Evolutionary conservation across 2,329 filamentous ascomycete genomes (phyloP), one percentile per base, ranked within the genome.

Genomic region (Hyphodiscus sp.): DNA sequence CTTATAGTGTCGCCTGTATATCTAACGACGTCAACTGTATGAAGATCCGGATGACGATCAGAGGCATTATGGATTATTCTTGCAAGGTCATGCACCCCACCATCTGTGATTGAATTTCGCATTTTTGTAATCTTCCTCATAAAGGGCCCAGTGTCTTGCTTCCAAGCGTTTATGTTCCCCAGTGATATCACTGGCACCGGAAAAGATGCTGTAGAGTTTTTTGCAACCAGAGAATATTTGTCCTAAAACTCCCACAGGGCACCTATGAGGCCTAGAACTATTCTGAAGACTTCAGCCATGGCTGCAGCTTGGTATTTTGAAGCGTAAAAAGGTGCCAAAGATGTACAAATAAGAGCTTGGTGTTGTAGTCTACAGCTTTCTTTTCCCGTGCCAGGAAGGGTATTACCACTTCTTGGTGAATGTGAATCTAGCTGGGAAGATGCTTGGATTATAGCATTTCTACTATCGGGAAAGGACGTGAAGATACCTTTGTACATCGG

Each of bases 161-260:
- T 74, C 63, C 30, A 76, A 64, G 41, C 71, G 69, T 61, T 74
- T 71, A 54, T 68, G 69, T 61, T 76, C 73, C 20, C 63, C 62
- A 53, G 74, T 73, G n/a, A 75, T 64, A 46, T 74, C 69, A 42
- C 66, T 61, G 1, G 74, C 74, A 16, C 68, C 64, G 16, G 71
- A 71, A 63, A 76, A 76, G 67, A 73, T 70, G 26, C 67, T 63
- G 59, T 76, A 76, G 10, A 73, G 73, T 54, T 72, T 73, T 54
- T 76, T 68, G 64, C 74, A 76, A 29, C 73, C 73, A 57, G 74
- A 70, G 50, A 76, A 76, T 48, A 76, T 68, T 58, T 76, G 73
- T 41, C 73, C 73, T 20, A 76, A 63, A 46, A 75, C 65, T 56
- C 74, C 74, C 13, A 75, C 70, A 1, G n/a, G n/a, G 73, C 72